Evolutionary conservation across 177 flowering plant species (phyloP), one percentile per base, ranked within the genome.

Genomic region (Tripterygium wilfordii): DNA sequence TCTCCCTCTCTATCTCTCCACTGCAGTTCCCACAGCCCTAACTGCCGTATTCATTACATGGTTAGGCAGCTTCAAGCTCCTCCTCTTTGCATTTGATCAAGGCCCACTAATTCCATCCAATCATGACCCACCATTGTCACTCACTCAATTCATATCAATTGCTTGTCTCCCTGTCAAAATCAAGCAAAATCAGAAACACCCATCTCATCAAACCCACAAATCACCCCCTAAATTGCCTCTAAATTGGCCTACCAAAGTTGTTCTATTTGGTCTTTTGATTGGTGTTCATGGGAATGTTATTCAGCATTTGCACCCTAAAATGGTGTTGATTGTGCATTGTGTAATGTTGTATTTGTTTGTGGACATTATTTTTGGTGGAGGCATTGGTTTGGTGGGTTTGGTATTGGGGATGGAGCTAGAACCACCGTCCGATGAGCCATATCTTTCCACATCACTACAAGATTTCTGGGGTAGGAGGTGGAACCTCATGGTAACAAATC

Each of bases 391-490:
- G 13, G 60, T 46, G 8, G n/a, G n/a, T n/a, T 27, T 18, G 30
- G 5, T 51, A 10, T 12, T 37, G 1, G 51, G 56, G 3, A 9
- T 56, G 12, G 62, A 67, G 49, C 41, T 72, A 5, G 68, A 66
- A 13, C 54, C 64, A 8, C 77, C 58, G 21, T 70, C 64, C 41
- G 36, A 69, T 23, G 68, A 72, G 22, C 82, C 82, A 0, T 70
- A 70, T 47, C 35, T 64, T 5, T 29, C 76, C 3, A 65, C 76
- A 2, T 76, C 76, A 4, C 38, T 76, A 2, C 73, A n/a, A 23
- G 77, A 76, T 19, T 76, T 72, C 25, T 69, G 81, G 80, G 72
- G 77, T 0, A 40, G 68, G 26, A 52, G 78, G 36, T 76, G 82
- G 82, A 73, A 73, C 50, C 64, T 75, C 27, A 61, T 61, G 68